A percentile compares a stretch with the other conserved stretches of the same genome.
These are phyloP conservation scores for Ganoderma lucidum DNA, from an alignment of 1,284 basidiomycete species.

Conservation along the genomic window DNA sequence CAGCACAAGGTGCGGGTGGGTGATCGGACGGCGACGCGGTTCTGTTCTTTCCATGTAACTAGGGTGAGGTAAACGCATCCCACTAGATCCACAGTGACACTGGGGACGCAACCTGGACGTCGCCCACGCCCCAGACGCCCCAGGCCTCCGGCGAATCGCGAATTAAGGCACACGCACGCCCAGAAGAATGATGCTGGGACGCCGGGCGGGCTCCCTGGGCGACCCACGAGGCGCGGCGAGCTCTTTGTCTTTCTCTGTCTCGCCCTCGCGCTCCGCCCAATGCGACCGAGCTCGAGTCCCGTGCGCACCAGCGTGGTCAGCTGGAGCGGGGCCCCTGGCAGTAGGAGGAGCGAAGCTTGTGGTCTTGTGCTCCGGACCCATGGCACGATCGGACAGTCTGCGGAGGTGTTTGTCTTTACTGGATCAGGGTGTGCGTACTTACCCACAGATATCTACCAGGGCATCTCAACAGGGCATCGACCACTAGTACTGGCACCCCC, in stretches of 20 bases:
- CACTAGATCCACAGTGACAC: constrained; percentile 6
- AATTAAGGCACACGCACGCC: constrained; percentile 26
- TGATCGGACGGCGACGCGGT: constrained; percentile 29
- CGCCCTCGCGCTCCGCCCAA: not conserved
- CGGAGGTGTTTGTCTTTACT: not conserved
- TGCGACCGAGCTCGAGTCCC: not conserved
- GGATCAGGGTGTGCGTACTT: not conserved
- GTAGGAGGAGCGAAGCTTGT: constrained; percentile 2
- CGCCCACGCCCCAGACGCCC: not conserved
- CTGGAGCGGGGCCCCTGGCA: not conserved
- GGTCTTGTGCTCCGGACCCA: not conserved
- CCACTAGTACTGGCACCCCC: no score
- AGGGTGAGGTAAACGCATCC: constrained; percentile 35
- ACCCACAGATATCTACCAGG: not conserved
- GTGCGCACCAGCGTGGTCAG: not conserved
- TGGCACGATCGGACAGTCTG: not conserved
- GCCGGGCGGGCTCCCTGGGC: constrained; percentile 13
- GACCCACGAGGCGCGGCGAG: constrained; percentile 3
- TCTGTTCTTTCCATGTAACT: constrained; percentile 36
- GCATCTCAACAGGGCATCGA: no score
- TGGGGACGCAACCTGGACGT: constrained; percentile 7
- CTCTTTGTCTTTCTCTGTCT: constrained; percentile 17
- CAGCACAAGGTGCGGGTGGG: constrained; percentile 27
- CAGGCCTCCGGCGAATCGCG: not conserved
- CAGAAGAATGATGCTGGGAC: constrained; percentile 30